phyloP scores from a whole-genome alignment of 257 asterid genomes.

The Jasminum sambac region DNA sequence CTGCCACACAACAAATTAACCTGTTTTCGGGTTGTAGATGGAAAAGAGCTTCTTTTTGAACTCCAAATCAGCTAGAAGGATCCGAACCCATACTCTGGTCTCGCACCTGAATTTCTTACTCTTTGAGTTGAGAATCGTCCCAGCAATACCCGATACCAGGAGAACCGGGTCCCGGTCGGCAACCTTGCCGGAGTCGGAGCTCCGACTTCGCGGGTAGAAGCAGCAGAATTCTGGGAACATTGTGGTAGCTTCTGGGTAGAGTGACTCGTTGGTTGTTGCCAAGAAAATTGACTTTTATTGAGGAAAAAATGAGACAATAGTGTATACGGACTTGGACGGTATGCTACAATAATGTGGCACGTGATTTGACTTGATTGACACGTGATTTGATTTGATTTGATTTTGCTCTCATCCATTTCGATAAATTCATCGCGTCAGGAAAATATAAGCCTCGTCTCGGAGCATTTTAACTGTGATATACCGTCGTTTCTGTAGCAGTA shows the following conservation, averaged over 20 bases:
- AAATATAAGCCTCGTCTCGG: too few species aligned
- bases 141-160: constrained; percentile 70
- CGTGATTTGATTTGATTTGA: too few species aligned
- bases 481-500: too few species aligned
- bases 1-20: constrained; percentile 1
- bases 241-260: not conserved
- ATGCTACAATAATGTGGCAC: not conserved
- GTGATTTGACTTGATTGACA: too few species aligned
- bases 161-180: constrained; percentile 83
- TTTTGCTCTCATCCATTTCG: too few species aligned
- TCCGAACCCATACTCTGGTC: constrained; percentile 89
- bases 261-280: not conserved
- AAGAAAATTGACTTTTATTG: not conserved
- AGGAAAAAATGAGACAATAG: constrained; percentile 4
- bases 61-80: constrained; percentile 74
- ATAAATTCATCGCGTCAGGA: too few species aligned
- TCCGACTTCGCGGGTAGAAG: constrained; percentile 31
- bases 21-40: constrained; percentile 66
- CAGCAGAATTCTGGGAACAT: constrained; percentile 50
- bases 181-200: constrained; percentile 38
- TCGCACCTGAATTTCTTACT: constrained; percentile 56
- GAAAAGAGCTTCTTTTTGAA: constrained; percentile 81
- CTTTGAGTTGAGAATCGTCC: constrained; percentile 80
- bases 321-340: not conserved
- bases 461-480: too few species aligned